Base-by-base conservation (phyloP, 2,329 filamentous ascomycete species). In the Neofusicoccum parvum region DNA sequence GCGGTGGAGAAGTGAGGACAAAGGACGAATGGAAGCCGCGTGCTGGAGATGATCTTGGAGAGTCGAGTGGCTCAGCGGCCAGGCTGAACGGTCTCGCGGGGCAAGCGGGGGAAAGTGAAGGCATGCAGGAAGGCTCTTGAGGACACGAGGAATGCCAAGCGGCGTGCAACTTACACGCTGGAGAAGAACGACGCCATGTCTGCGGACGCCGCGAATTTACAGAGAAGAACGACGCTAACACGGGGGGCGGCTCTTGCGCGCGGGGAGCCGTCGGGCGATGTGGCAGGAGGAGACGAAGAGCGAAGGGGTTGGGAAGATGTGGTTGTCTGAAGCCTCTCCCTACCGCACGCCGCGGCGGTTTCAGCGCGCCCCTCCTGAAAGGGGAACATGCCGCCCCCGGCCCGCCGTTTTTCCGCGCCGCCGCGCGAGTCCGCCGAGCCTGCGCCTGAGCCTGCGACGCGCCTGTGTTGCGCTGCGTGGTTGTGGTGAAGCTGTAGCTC, bases 171-270 rank as follows among this genome's bases (percentile, higher is more conserved):
- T 78, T 70, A 78, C 77, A 78, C 75, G 70, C 75, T 78, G 72
- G 75, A 77, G 73, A 79, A 79, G 70, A 79, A 79, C 66, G 76
- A 78, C 68, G 76, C 73, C 77, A 78, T 78, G 65, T 62, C 63
- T 36, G 51, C 64, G 39, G 32, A 34, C 37, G 15, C 20, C 14
- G 34, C 17, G 15, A 65, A 65, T 32, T 39, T 17, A 27, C 45
- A 20, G 15, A 48, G 63, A 32, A 50, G 34, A 15, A 20, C n/a
- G 43, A 43, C 11, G 51, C 12, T 36, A 27, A n/a, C 41, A 17
- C 11, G 5, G 51, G 51, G 36, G 36, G 50, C 54, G 49, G 49
- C 49, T 36, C 23, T 43, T 23, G 39, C 5, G 34, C 39, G 51
- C 36, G 46, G 63, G 15, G 45, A 54, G 36, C 50, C 32, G 36